Conservation (phyloP, 139 green algal genomes). For the Chlorella sorokiniana region DNA sequence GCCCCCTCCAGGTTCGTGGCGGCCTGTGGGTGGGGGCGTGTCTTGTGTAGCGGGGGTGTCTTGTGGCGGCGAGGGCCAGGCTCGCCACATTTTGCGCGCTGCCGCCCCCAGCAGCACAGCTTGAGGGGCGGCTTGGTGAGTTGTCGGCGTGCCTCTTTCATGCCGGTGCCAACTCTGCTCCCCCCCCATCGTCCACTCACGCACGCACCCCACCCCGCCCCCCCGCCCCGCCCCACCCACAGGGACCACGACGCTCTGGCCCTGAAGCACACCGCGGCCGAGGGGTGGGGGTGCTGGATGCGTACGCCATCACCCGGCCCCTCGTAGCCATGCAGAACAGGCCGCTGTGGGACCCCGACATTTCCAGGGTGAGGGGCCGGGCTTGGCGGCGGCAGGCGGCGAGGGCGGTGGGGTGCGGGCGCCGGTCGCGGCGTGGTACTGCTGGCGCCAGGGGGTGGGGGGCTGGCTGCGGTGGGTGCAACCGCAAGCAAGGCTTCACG, state of each 20-base stretch:
- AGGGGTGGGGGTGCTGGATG: slow-evolving; percentile 11
- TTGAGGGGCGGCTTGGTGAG: too few species aligned
- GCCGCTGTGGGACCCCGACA: slow-evolving; percentile 11
- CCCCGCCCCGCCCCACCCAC: background rate
- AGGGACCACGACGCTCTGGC: slow-evolving; percentile 14
- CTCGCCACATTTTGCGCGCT: too few species aligned
- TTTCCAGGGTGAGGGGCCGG: background rate
- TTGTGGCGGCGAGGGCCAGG: too few species aligned
- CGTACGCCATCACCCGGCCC: slow-evolving; percentile 4
- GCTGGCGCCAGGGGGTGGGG: background rate
- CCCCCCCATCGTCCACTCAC: too few species aligned
- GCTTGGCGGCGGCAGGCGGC: background rate
- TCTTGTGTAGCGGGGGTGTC: too few species aligned
- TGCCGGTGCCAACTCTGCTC: too few species aligned
- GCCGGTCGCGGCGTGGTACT: background rate
- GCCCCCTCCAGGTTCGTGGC: background rate
- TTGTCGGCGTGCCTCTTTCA: too few species aligned
- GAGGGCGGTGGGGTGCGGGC: background rate
- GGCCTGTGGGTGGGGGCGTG: too few species aligned
- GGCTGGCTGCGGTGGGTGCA: background rate
- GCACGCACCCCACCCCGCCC: too few species aligned
- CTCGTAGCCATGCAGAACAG: background rate
- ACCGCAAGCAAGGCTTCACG: background rate
- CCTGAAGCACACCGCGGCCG: background rate
- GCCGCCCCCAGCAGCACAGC: too few species aligned